Evolutionary conservation across 1,139 yeast species (phyloP), one percentile per base, ranked within the genome.

Genomic region (Torulaspora globosa): DNA sequence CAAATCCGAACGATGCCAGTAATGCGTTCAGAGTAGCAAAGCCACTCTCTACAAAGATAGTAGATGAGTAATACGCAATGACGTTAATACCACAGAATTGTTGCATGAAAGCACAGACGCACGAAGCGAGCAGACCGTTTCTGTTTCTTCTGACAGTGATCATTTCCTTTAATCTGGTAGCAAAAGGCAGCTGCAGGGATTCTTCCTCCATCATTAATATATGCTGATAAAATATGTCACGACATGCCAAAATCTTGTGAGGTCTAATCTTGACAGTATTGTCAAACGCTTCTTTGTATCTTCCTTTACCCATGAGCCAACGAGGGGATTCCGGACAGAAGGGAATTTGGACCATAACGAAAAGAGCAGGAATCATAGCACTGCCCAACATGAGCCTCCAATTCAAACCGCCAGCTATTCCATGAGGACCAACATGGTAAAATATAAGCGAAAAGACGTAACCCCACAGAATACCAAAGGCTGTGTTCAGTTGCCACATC

Each of bases 71-170:
- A 67, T 84, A 83, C 15, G 95, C 94, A 68, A 88, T 86, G 44
- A 86, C 94, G 60, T 87, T 88, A 62, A 88, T 82, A 60, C 96
- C 96, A 69, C 95, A 87, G 71, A 88, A 84, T 65, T 88, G 96
- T 70, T 88, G 96, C 88, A 84, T 84, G 63, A 86, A 84, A 81
- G 88, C 87, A 52, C 82, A 86, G 52, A 86, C 74, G 77, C 84
- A 84, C 2, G 95, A 80, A 46, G 88, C 95, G 48, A 82, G 58
- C 9, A 88, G 79, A 47, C 92, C 95, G 59, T 88, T 82, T 68
- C 95, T 77, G 68, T 86, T 85, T 72, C 96, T 79, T 65, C 92
- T 78, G 41, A 84, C 73, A 10, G 82, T 74, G 60, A 82, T 72
- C 73, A 82, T 70, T 63, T 81, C 83, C 44, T 68, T 67, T 42